phyloP scores from a whole-genome alignment of 305 asterid genomes.

The Fraxinus floribunda region DNA sequence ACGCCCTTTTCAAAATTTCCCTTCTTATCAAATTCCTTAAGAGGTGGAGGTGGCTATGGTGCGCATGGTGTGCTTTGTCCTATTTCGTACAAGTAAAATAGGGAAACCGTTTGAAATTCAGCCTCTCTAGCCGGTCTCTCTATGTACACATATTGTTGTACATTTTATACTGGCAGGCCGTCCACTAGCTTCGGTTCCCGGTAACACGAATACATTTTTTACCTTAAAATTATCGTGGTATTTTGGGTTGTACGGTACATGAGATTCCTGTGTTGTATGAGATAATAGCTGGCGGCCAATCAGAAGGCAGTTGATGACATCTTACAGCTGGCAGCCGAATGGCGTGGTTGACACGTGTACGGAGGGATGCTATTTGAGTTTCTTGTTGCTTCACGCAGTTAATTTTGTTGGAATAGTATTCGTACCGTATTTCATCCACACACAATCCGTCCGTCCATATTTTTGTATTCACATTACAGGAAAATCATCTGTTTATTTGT shows the following conservation, averaged over 20 bases:
- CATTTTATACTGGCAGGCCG: slow-evolving; percentile 25
- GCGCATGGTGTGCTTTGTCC: not conserved
- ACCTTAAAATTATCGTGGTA: slow-evolving; percentile 15
- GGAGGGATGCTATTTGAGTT: not conserved
- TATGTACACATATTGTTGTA: slow-evolving; percentile 3
- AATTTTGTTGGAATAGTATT: not conserved
- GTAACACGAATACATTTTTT: slow-evolving; percentile 23
- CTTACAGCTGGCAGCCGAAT: slow-evolving; percentile 29
- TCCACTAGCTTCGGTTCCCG: slow-evolving; percentile 40
- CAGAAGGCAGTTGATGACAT: slow-evolving; percentile 12
- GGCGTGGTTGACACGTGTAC: slow-evolving; percentile 27
- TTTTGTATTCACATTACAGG: not conserved
- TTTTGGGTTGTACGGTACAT: slow-evolving; percentile 25
- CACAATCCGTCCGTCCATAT: not conserved
- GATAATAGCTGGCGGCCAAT: slow-evolving; percentile 25
- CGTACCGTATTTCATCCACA: not conserved
- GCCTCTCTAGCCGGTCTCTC: slow-evolving; percentile 33
- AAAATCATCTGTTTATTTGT: not conserved
- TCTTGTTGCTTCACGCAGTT: slow-evolving; percentile 2
- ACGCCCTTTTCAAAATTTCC: not conserved
- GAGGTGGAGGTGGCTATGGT: not conserved
- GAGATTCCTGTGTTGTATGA: not conserved
- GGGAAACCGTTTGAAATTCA: slow-evolving; percentile 15
- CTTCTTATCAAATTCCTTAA: not conserved
- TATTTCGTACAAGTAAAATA: not conserved